Evolutionary conservation across 805 yeast genomes (phyloP), one percentile per base, ranked within the genome.

Genomic region (Wickerhamiella musiphila): DNA sequence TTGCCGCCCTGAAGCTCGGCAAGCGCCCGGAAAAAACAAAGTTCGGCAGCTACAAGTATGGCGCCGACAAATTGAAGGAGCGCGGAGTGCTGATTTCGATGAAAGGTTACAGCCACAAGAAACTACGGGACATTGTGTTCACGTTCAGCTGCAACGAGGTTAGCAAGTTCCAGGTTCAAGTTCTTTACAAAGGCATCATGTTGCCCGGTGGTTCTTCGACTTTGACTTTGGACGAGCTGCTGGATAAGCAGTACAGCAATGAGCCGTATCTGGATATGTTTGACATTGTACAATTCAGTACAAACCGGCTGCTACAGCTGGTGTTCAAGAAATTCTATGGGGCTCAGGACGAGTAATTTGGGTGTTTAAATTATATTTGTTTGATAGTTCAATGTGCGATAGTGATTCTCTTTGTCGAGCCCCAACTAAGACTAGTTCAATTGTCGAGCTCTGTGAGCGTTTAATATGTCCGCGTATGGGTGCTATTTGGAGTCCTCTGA

Each of bases 251-350:
- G 52, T 79, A 77, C 41, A 83, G 78, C 41, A 69, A 69, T 41
- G 63, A 64, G 31, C 54, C 60, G 25, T 54, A 54, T 11, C 57
- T 79, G 45, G 56, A 61, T 3, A 42, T 78, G 40, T 77, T 82
- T 48, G 73, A 73, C 35, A 66, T 66, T 64, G 83, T 71, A 5
- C 59, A 60, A 15, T 70, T 84, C 41, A 73, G 76, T 49, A 73
- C 92, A 4, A 67, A 74, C 36, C 61, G 70, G 33, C 56, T 82
- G 43, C 62, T 78, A 14, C 68, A 70, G 11, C 69, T 84, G 38
- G 68, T 84, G 15, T 74, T 82, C 52, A 65, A 65, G 41, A 76
- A 77, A 52, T 83, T 83, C 50, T 78, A 77, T 46, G 77, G 75
- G 43, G 55, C 63, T n/a, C n/a, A n/a, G 6, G 36, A 32, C 4